Base-by-base conservation (phyloP, 2,329 filamentous ascomycete species). In the Cryphonectria carpinicola region DNA sequence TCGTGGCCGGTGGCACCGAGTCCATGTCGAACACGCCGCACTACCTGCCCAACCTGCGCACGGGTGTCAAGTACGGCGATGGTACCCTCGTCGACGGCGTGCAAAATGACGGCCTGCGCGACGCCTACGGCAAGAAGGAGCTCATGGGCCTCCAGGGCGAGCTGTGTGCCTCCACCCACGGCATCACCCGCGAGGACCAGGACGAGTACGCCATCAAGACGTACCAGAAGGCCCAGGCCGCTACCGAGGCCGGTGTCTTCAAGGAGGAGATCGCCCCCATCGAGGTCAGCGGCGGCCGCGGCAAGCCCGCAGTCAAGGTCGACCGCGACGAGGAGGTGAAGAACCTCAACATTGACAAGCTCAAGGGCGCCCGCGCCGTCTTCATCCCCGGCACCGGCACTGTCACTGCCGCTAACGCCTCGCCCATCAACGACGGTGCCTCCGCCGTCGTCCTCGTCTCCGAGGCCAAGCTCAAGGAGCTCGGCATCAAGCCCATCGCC, bases 11-110 rank as follows among this genome's bases (percentile, higher is more conserved):
- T 79, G 96, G 96, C 77, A 90, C 95, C 76, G 96, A 99, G 86
- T 97, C 94, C 86, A 99, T 99, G 96, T 97, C 95, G 80, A 98
- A 98, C 85, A 88, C 92, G 68, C 96, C 96, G 66, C 95, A 99
- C 86, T 99, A 99, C 86, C 92, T 98, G 67, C 93, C 94, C 74
- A 93, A 86, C 81, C 87, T 97, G 77, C 93, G 96, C 81, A 92
- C 84, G 75, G 96, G 96, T 76, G 90, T 92, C 82, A 98, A 98
- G 85, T 99, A 97, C 82, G 96, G 96, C 77, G 90, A 98, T 84
- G 92, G 95, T 84, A 90, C 87, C 67, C 87, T 99, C 75, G 87
- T 98, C 68, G 96, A 99, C 79, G 95, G 94, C 76, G 90, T 99
- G 75, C 88, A 98, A 78, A 95, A 95, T 86, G 96, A 99, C 79